A percentile compares a stretch with the other conserved stretches of the same genome.
These are phyloP conservation scores for Rhizopogon rudus DNA, from an alignment of 768 basidiomycete genomes.

Conservation along the genomic window DNA sequence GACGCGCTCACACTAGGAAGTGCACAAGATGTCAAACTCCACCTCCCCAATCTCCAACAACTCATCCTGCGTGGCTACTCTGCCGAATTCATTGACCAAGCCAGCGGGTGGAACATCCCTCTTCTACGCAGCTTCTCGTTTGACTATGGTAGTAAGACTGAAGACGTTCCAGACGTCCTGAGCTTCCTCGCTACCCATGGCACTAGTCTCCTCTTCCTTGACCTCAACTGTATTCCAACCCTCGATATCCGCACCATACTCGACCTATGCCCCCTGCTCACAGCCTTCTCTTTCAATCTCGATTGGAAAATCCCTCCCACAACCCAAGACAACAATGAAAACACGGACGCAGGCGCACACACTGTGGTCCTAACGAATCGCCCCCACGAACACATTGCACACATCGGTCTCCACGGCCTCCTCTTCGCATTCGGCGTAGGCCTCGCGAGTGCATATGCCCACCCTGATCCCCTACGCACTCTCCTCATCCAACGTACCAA, in stretches of 20 bases:
- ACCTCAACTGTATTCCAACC: conserved; percentile 52
- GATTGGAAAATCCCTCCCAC: conserved; percentile 56
- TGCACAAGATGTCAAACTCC: conserved; percentile 50
- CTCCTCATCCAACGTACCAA: conserved; percentile 50
- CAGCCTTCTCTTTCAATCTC: conserved; percentile 65
- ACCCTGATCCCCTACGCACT: conserved; percentile 37
- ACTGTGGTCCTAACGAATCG: conserved; percentile 36
- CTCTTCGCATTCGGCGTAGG: conserved; percentile 67
- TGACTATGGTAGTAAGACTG: conserved; percentile 31
- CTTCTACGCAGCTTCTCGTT: conserved; percentile 53
- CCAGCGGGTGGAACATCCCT: conserved; percentile 61
- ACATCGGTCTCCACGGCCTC: conserved; percentile 68
- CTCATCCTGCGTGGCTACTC: conserved; percentile 58
- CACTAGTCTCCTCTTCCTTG: conserved; percentile 52
- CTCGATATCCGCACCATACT: conserved; percentile 58
- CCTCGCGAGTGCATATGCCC: conserved; percentile 37
- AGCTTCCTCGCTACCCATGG: conserved; percentile 62
- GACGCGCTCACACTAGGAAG: conserved; percentile 55
- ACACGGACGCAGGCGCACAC: conserved; percentile 19
- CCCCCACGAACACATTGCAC: conserved; percentile 53
- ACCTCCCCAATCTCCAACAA: conserved; percentile 53
- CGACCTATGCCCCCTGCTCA: conserved; percentile 57
- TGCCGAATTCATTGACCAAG: conserved; percentile 66
- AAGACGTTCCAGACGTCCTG: conserved; percentile 53
- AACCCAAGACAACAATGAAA: conserved; percentile 11